These are phyloP conservation scores for Ceratobasidium sp. DNA, from an alignment of 1,284 basidiomycete genomes.

Conservation along the genomic window DNA sequence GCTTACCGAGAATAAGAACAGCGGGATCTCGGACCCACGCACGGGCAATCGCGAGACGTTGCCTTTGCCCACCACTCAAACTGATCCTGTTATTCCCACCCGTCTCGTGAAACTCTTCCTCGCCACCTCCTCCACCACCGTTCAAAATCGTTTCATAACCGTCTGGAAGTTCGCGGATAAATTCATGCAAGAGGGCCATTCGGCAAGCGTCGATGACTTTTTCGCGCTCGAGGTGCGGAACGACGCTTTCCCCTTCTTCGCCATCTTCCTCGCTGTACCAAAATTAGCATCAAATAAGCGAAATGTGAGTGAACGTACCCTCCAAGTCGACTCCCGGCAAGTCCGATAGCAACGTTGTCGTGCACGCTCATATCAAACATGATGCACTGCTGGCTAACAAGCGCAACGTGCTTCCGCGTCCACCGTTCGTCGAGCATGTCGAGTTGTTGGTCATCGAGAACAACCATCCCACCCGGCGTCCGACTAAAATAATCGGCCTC, in stretches of 20 bases:
- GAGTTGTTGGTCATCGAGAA: conserved; percentile 84
- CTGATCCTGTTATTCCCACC: conserved; percentile 50
- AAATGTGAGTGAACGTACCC: not conserved
- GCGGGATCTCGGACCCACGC: conserved; percentile 87
- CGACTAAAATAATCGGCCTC: conserved; percentile 9
- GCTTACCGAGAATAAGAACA: conserved; percentile 88
- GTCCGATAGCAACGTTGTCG: conserved; percentile 88
- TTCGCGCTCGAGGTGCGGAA: conserved; percentile 58
- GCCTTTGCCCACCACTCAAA: conserved; percentile 92
- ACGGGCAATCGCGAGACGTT: conserved; percentile 89
- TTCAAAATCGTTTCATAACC: conserved; percentile 89
- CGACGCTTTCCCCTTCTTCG: conserved; percentile 46
- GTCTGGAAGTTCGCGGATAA: conserved; percentile 79
- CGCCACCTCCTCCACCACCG: conserved; percentile 59
- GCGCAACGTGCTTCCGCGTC: conserved; percentile 74
- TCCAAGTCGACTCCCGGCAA: conserved; percentile 58
- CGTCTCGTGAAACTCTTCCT: not conserved
- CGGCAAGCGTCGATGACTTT: conserved; percentile 84
- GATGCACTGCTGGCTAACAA: conserved; percentile 79
- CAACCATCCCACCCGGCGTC: conserved; percentile 55
- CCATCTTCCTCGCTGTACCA: conserved; percentile 39
- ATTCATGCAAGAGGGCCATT: conserved; percentile 89
- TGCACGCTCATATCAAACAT: conserved; percentile 83
- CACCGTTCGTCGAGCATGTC: conserved; percentile 77
- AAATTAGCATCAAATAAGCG: not conserved